These are phyloP conservation scores for Penicillium chermesinum DNA, from an alignment of 495 filamentous ascomycete species.

Conservation along the genomic window DNA sequence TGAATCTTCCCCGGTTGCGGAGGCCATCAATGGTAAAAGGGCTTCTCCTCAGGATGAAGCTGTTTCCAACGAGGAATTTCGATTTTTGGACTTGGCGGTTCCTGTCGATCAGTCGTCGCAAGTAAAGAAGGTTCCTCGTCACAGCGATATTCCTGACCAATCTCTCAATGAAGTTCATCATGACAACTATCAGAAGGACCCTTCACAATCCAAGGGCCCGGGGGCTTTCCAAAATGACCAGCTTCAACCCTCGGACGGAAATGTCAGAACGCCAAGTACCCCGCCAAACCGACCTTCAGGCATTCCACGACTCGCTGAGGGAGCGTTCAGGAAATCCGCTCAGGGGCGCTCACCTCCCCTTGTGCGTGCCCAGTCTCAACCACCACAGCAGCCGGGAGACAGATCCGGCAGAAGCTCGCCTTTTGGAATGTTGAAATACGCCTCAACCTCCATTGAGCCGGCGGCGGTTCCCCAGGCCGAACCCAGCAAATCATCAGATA, in stretches of 20 bases:
- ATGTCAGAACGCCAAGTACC: constrained; percentile 13
- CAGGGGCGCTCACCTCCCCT: constrained; percentile 59
- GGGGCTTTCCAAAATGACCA: background rate
- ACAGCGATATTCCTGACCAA: background rate
- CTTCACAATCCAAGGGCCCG: background rate
- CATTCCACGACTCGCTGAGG: constrained; percentile 49
- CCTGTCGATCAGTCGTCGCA: constrained; percentile 31
- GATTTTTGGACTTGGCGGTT: constrained; percentile 69
- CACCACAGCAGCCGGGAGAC: constrained; percentile 40
- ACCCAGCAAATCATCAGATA: constrained; percentile 52
- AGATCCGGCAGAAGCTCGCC: constrained; percentile 14
- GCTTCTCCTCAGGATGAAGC: constrained; percentile 24
- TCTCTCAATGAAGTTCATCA: background rate
- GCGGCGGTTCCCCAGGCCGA: constrained; percentile 21
- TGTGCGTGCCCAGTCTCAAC: constrained; percentile 66
- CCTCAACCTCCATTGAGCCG: constrained; percentile 12
- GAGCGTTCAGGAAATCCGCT: constrained; percentile 31
- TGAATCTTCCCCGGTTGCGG: constrained; percentile 11
- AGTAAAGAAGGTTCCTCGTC: background rate
- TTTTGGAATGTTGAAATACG: constrained; percentile 17
- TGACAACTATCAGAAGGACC: background rate
- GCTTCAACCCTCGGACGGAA: constrained; percentile 1
- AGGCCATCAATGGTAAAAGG: constrained; percentile 10
- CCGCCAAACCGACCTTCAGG: constrained; percentile 35
- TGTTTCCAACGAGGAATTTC: constrained; percentile 48